phyloP scores from a whole-genome alignment of 2,329 filamentous ascomycete species.

The Colletotrichum ledebouriae region DNA sequence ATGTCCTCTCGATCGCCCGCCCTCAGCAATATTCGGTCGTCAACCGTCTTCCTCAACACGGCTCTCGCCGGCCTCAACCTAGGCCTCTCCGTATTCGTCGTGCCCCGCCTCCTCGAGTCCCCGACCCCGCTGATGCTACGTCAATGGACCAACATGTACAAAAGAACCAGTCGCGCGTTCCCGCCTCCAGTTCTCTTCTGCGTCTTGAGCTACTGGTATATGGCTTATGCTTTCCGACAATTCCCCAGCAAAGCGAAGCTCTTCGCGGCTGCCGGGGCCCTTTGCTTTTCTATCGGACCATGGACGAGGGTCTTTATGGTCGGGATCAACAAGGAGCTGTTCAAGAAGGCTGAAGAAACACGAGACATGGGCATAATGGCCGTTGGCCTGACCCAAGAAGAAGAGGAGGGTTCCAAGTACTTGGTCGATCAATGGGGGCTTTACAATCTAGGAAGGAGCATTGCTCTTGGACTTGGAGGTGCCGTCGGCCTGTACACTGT shows the following conservation, averaged over 20 bases:
- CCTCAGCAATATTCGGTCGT: slow-evolving; percentile 62
- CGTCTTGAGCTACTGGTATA: slow-evolving; percentile 58
- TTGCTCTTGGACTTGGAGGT: slow-evolving; percentile 47
- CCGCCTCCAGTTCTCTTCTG: slow-evolving; percentile 56
- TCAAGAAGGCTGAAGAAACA: slow-evolving; percentile 57
- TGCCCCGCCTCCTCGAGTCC: slow-evolving; percentile 67
- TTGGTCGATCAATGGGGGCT: slow-evolving; percentile 69
- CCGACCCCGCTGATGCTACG: slow-evolving; percentile 67
- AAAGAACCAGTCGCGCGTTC: slow-evolving; percentile 55
- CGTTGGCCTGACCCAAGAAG: slow-evolving; percentile 53
- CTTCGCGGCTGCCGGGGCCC: slow-evolving; percentile 60
- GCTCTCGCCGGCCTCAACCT: slow-evolving; percentile 56
- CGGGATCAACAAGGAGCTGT: slow-evolving; percentile 62
- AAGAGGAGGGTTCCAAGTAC: slow-evolving; percentile 61
- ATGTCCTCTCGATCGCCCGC: slow-evolving; percentile 26
- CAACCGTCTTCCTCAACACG: slow-evolving; percentile 64
- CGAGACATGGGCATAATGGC: slow-evolving; percentile 52
- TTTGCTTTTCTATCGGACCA: slow-evolving; percentile 62
- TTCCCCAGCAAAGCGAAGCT: slow-evolving; percentile 53
- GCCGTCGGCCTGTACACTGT: slow-evolving; percentile 49
- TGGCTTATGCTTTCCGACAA: slow-evolving; percentile 54
- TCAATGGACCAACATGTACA: slow-evolving; percentile 65
- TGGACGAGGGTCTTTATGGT: slow-evolving; percentile 64
- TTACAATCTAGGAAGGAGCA: slow-evolving; percentile 62
- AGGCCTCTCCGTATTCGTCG: slow-evolving; percentile 57